phyloP scores from a whole-genome alignment of 345 rosid genomes.

The Syzygium oleosum region DNA sequence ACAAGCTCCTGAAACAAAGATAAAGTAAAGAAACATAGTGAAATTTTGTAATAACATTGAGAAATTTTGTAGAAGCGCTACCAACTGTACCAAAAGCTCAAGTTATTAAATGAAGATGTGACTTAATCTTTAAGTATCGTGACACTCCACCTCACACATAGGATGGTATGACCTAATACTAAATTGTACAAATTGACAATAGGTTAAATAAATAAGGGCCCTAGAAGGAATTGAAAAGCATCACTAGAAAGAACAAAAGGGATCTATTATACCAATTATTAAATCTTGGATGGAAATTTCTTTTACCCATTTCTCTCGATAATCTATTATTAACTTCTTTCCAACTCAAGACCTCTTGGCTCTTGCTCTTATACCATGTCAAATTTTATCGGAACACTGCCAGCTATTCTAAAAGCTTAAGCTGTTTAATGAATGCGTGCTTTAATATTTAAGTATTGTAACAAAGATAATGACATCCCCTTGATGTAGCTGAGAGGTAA shows the following conservation, averaged over 20 bases:
- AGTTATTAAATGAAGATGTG: neutral
- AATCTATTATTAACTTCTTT: no score
- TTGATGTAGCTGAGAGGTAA: neutral
- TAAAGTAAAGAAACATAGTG: neutral
- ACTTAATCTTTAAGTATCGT: neutral
- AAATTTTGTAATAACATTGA: neutral
- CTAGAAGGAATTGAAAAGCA: neutral
- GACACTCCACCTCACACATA: neutral
- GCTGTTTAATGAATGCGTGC: neutral
- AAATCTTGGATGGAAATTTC: no score
- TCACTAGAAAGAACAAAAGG: no score
- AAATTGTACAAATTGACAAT: neutral
- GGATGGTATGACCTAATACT: neutral
- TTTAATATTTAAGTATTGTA: neutral
- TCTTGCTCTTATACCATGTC: neutral
- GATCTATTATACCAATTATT: no score
- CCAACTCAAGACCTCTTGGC: neutral
- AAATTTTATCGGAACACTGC: neutral
- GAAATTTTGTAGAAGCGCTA: neutral
- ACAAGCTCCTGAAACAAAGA: conserved; percentile 58
- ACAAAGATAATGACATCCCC: neutral
- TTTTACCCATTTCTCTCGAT: no score
- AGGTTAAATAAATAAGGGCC: neutral
- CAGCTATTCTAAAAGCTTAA: neutral
- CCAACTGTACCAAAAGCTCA: neutral